Conservation (phyloP, 768 basidiomycete species). For the Pholiota microspora region DNA sequence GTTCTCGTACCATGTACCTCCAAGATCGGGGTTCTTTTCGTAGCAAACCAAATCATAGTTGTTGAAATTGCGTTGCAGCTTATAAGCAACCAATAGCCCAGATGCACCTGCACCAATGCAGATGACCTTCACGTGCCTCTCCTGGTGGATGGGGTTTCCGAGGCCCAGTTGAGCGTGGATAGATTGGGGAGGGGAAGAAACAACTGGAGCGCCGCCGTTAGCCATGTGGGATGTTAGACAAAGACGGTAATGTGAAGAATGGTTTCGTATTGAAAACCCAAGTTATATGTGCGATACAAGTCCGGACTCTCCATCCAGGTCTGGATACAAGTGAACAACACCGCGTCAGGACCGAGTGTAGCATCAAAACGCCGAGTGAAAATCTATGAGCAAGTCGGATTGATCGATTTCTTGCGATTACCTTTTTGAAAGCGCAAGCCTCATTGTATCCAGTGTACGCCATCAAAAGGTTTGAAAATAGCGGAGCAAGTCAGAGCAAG, state of each 20-base stretch:
- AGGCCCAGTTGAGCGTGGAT: slow-evolving; percentile 6
- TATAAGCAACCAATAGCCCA: slow-evolving; percentile 31
- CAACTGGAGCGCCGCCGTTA: not conserved
- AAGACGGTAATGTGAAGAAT: not conserved
- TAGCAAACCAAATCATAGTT: slow-evolving; percentile 30
- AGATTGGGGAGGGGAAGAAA: not conserved
- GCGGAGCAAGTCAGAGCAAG: not conserved
- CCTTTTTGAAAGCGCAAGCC: not conserved
- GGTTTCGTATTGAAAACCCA: not conserved
- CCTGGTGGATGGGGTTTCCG: slow-evolving; percentile 25
- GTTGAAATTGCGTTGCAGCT: slow-evolving; percentile 32
- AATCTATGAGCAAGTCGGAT: not conserved
- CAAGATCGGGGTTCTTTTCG: slow-evolving; percentile 31
- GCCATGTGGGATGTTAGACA: not conserved
- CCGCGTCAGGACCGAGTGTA: not conserved
- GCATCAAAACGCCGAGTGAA: not conserved
- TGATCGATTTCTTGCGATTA: not conserved
- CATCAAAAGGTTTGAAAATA: not conserved
- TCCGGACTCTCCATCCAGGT: not conserved
- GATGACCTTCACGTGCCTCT: slow-evolving; percentile 27
- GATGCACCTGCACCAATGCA: slow-evolving; percentile 36
- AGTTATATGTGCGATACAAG: not conserved
- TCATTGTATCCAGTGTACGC: not conserved
- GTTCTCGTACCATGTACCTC: slow-evolving; percentile 36
- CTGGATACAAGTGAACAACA: not conserved